Percentiles rank a stretch among this genome's conserved stretches.
Conservation (phyloP, 2,329 filamentous ascomycete genomes). For the Botryosphaeria dothidea region DNA sequence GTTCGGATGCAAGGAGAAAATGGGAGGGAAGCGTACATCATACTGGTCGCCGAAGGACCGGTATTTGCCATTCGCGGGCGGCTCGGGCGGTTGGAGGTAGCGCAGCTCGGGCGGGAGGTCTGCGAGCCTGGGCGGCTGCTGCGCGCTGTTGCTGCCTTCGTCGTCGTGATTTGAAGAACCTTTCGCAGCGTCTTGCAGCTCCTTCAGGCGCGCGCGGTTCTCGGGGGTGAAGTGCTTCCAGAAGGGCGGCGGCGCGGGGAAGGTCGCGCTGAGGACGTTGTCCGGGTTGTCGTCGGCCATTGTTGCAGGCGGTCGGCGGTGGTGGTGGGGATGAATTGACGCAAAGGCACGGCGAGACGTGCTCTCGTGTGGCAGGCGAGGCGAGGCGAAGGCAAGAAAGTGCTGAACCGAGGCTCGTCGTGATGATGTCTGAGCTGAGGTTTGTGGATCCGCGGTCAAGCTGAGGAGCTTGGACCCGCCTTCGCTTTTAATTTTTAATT, state of each 20-base stretch:
- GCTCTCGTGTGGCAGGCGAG: not conserved
- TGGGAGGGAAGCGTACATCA: not conserved
- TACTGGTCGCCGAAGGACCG: constrained; percentile 63
- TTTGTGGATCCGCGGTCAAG: not conserved
- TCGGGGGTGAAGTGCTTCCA: constrained; percentile 83
- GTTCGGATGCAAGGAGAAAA: not conserved
- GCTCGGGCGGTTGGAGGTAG: constrained; percentile 77
- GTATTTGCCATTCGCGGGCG: constrained; percentile 71
- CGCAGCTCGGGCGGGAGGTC: constrained; percentile 70
- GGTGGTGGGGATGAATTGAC: not conserved
- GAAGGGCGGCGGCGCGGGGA: constrained; percentile 85
- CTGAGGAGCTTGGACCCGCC: constrained; percentile 14
- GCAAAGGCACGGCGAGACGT: not conserved
- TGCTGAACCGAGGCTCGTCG: not conserved
- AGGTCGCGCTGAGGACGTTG: constrained; percentile 58
- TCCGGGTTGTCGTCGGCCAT: constrained; percentile 63
- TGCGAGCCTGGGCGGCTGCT: not conserved
- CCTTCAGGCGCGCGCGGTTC: constrained; percentile 64
- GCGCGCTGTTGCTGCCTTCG: constrained; percentile 17
- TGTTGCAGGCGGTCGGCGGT: not conserved
- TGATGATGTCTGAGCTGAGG: not conserved
- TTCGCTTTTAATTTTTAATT: not conserved
- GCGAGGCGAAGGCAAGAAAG: not conserved
- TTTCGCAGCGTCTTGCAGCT: constrained; percentile 43
- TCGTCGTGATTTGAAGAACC: constrained; percentile 29